phyloP scores from a whole-genome alignment of 1,284 basidiomycete genomes.

The Sphagnurus paluster region DNA sequence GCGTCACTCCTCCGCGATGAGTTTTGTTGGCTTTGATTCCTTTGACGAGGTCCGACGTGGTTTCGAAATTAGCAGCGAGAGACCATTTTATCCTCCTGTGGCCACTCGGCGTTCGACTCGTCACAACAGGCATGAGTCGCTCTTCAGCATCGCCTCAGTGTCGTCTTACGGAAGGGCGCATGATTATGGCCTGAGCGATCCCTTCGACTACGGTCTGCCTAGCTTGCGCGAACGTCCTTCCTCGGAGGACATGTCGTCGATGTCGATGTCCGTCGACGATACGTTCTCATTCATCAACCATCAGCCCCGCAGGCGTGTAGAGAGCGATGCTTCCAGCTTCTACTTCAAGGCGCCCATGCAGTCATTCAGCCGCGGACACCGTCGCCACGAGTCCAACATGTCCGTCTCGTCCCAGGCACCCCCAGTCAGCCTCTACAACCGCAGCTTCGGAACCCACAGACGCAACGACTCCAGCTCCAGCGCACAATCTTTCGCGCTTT shows the following conservation, averaged over 20 bases:
- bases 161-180: conserved; percentile 78
- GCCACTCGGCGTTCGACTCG: conserved; percentile 29
- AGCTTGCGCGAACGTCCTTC: conserved; percentile 51
- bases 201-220: conserved; percentile 70
- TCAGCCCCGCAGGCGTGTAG: conserved; percentile 55
- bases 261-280: conserved; percentile 65
- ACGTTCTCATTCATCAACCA: conserved; percentile 67
- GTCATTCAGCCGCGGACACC: conserved; percentile 43
- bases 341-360: conserved; percentile 53
- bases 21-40: conserved; percentile 70
- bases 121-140: conserved; percentile 57
- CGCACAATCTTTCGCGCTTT: conserved; percentile 52
- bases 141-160: conserved; percentile 78
- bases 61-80: conserved; percentile 66
- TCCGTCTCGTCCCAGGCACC: conserved; percentile 56
- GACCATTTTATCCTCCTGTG: conserved; percentile 63
- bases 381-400: conserved; percentile 45
- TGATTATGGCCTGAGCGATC: conserved; percentile 62
- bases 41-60: conserved; percentile 73
- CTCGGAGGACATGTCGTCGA: conserved; percentile 54
- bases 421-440: conserved; percentile 72
- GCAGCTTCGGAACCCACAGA: conserved; percentile 41
- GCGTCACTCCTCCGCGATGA: conserved; percentile 52
- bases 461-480: conserved; percentile 54
- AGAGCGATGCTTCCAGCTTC: conserved; percentile 75